Evolutionary conservation across 2,329 filamentous ascomycete species (phyloP).

Genomic region (Iodosphaeria phyllophila): DNA sequence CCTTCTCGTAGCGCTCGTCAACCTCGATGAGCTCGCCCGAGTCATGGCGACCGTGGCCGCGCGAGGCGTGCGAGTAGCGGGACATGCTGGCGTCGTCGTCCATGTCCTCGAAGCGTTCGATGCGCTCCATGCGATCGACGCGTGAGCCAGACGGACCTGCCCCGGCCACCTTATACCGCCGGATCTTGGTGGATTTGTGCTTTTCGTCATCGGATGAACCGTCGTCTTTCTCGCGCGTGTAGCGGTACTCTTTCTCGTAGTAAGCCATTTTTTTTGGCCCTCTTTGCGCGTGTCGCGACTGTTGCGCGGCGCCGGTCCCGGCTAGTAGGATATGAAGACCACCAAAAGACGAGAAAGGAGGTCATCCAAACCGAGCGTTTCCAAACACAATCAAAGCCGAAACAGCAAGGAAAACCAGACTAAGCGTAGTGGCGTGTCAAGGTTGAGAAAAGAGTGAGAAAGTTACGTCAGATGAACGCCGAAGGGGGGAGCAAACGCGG

Average conservation of each 20-base stretch:
- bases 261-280: constrained; percentile 3
- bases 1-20: constrained; percentile 21
- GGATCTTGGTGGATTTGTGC: constrained; percentile 12
- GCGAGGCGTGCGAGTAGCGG: constrained; percentile 15
- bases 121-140: constrained; percentile 10
- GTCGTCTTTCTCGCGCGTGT: constrained; percentile 3
- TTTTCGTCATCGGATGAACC: constrained; percentile 10
- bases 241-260: constrained; percentile 4
- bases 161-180: constrained; percentile 14
- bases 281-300: no score
- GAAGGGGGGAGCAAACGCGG: no score
- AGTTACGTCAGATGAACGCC: no score
- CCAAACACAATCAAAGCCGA: no score
- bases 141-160: constrained; percentile 6
- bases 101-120: constrained; percentile 18
- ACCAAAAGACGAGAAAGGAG: no score
- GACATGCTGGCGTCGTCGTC: constrained; percentile 28
- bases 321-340: no score
- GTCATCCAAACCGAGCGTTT: no score
- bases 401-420: no score
- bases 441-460: no score
- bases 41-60: constrained; percentile 14
- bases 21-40: constrained; percentile 22
- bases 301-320: no score
- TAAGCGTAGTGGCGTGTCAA: no score